Evolutionary conservation across 768 basidiomycete genomes (phyloP), one percentile per base, ranked within the genome.

Genomic region (Hygrocybe coccinea): DNA sequence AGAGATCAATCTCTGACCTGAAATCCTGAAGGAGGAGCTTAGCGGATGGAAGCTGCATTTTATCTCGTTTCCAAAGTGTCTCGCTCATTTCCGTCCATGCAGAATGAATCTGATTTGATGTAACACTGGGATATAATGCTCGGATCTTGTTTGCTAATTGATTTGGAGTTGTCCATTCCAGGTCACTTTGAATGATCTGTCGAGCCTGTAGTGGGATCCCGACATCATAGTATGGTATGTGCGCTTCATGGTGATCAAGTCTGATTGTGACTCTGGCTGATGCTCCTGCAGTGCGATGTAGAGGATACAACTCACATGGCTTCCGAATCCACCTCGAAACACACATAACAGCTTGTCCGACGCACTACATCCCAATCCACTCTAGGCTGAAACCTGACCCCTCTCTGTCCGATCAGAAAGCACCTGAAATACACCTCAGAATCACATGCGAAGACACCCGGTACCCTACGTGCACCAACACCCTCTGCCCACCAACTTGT

Each of bases 121-220:
- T 64, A 11, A 64, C 54, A 7, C 57, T 55, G 5, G 69, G 67
- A 46, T 69, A 72, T 36, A 68, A 60, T 11, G 66, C 65, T 15
- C 68, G 67, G 24, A 69, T 74, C 56, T 63, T 67, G 7, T 65
- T 67, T 41, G 71, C 67, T 62, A 71, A 52, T 14, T 60, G 45
- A 6, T 29, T 57, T 14, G 67, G 69, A n/a, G 64, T 67, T 1
- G 45, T 48, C 60, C 63, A 62, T 41, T 67, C 61, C 1, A 63
- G 55, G 36, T 66, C 55, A 7, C 66, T 57, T 0, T 52, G 55
- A 38, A 69, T 67, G 9, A 68, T 60, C 11, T 61, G 52, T 5
- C 60, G 22, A 1, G 57, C 67, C 44, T 56, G 62, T 0, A 34
- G 47, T 17, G 66, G 67, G 61, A 69, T 64, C 25, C 48, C 24